Percentiles rank a stretch among this genome's conserved stretches.
Conservation (phyloP, 1,139 yeast genomes). For the Sugiyamaella novakii region DNA sequence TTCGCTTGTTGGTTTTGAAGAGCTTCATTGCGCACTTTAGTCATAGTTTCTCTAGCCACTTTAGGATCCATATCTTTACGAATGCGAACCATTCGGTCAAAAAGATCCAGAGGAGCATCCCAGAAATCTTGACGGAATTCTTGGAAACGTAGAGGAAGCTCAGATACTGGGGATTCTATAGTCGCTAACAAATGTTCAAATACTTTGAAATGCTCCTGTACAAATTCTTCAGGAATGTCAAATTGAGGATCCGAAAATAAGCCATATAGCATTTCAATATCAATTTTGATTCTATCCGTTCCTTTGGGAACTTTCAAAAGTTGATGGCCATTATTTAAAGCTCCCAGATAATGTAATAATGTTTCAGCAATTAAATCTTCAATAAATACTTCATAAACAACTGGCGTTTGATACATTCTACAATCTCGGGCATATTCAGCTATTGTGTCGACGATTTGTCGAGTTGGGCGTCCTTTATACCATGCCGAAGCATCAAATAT, state of each 20-base stretch:
- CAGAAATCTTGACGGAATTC: constrained; percentile 70
- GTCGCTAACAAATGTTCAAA: constrained; percentile 75
- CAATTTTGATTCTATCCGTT: constrained; percentile 62
- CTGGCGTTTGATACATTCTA: constrained; percentile 49
- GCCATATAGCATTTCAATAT: constrained; percentile 65
- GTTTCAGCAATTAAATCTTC: constrained; percentile 57
- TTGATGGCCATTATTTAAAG: constrained; percentile 47
- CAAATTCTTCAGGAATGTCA: constrained; percentile 41
- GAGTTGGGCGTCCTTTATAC: constrained; percentile 51
- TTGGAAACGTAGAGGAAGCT: constrained; percentile 58
- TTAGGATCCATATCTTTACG: constrained; percentile 44
- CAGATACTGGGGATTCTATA: constrained; percentile 55
- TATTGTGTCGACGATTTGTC: constrained; percentile 72
- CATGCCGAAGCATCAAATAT: constrained; percentile 46
- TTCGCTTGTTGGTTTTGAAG: constrained; percentile 34
- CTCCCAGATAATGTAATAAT: constrained; percentile 51
- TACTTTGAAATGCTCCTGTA: constrained; percentile 57
- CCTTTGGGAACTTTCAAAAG: constrained; percentile 54
- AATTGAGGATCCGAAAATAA: constrained; percentile 57
- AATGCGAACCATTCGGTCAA: constrained; percentile 44
- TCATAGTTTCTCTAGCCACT: constrained; percentile 40
- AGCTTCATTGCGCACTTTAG: constrained; percentile 38
- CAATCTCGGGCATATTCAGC: constrained; percentile 73
- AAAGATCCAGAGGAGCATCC: constrained; percentile 49
- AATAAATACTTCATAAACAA: constrained; percentile 54